phyloP scores from a whole-genome alignment of 164 flowering plant genomes.

The Tetrastigma voinierianum region DNA sequence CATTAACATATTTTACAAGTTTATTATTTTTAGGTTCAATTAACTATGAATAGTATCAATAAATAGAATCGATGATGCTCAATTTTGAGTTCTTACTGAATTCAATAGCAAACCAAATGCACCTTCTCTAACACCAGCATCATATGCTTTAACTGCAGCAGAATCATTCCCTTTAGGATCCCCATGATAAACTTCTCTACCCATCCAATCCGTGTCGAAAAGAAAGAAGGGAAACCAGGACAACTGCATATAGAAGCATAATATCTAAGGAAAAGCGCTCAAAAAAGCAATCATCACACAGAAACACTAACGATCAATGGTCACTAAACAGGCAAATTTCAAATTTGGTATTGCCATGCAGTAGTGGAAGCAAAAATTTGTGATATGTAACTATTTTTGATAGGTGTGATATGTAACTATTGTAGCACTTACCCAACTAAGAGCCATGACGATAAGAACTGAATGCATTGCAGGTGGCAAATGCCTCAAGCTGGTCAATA shows the following conservation, averaged over 20 bases:
- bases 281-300: slow-evolving; percentile 3
- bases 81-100: slow-evolving; percentile 85
- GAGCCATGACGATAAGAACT: slow-evolving; percentile 94
- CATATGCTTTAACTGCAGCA: slow-evolving; percentile 62
- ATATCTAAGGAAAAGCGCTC: background rate
- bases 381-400: background rate
- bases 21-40: background rate
- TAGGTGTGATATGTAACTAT: background rate
- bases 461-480: slow-evolving; percentile 95
- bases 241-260: slow-evolving; percentile 46
- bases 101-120: slow-evolving; percentile 99
- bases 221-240: slow-evolving; percentile 99
- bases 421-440: slow-evolving; percentile 73
- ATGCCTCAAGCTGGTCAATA: slow-evolving; percentile 89
- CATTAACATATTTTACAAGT: background rate
- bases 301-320: background rate
- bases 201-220: slow-evolving; percentile 99
- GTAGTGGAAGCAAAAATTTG: background rate
- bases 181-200: slow-evolving; percentile 95
- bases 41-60: background rate
- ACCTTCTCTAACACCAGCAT: slow-evolving; percentile 97
- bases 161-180: slow-evolving; percentile 68
- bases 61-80: slow-evolving; percentile 12
- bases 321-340: background rate
- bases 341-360: background rate